Evolutionary conservation across 202 grass and related monocot species (phyloP), one percentile per base, ranked within the genome.

Genomic region (Sporobolus alterniflorus): DNA sequence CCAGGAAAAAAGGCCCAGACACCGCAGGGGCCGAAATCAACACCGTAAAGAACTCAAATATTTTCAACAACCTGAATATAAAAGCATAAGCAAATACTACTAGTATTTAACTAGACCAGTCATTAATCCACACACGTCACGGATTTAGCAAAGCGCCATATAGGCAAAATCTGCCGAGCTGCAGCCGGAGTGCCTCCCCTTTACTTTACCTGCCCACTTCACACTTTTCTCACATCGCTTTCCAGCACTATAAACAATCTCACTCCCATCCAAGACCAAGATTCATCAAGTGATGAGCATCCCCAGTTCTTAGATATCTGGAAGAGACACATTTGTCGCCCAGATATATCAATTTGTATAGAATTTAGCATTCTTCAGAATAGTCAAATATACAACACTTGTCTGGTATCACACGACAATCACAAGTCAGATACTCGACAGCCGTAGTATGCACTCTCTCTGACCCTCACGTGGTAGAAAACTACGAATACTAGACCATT

Each of bases 171-270:
- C 61, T 34, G 48, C 18, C 71, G 43, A 18, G 68, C 48, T 43
- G 64, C 78, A 76, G 47, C 46, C 55, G n/a, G n/a, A n/a, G n/a
- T n/a, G n/a, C n/a, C n/a, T n/a, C n/a, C n/a, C 25, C 44, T 77
- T 34, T 15, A 43, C 65, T 87, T 76, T 82, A 24, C 67, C 28
- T 77, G 67, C 29, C 60, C 59, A 61, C 18, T 32, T 51, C 67
- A 61, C 10, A 63, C 31, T 51, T 33, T 50, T 28, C 48, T 71
- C 29, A 7, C 26, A 46, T 29, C 68, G 49, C 49, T 79, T 78
- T 68, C 44, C 28, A 83, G 49, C 40, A 60, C 74, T 57, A 64
- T 77, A 76, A 64, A 64, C 28, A 64, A 67, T 57, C 36, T 60
- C 42, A 71, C 15, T 50, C 40, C 13, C 67, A 59, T 31, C 67